These are phyloP conservation scores for Schwanniomyces pseudopolymorphus DNA, from an alignment of 805 yeast species.

Conservation along the genomic window DNA sequence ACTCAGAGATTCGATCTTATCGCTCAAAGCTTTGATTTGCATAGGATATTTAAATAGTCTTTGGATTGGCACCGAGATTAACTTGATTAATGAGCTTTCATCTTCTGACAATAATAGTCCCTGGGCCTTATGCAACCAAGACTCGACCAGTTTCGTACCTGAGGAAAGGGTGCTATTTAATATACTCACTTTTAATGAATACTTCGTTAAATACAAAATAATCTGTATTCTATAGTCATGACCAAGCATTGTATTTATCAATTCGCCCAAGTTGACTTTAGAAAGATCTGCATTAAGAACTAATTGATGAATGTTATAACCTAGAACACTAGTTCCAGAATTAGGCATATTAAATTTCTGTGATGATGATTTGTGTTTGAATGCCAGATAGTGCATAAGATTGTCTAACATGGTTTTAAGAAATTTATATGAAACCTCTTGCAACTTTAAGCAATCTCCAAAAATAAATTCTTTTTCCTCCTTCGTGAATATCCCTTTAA, in stretches of 20 bases:
- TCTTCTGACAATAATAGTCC: constrained; percentile 21
- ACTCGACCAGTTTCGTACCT: constrained; percentile 18
- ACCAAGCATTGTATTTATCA: constrained; percentile 7
- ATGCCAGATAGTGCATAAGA: constrained; percentile 4
- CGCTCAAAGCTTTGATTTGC: constrained; percentile 15
- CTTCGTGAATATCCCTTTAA: constrained; percentile 26
- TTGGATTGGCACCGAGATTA: constrained; percentile 46
- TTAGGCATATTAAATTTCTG: constrained; percentile 3
- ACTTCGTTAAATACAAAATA: constrained; percentile 5
- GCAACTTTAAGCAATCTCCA: constrained; percentile 42
- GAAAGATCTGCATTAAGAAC: constrained; percentile 6
- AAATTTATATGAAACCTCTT: constrained; percentile 23
- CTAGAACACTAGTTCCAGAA: not conserved
- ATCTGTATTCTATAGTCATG: constrained; percentile 2
- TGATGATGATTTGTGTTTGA: constrained; percentile 1
- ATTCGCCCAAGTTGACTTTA: constrained; percentile 9
- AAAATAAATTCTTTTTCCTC: constrained; percentile 40
- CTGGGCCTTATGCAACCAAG: constrained; percentile 32
- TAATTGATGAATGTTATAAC: constrained; percentile 4
- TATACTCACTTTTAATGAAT: constrained; percentile 6
- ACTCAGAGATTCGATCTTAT: constrained; percentile 6
- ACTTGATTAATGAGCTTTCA: constrained; percentile 31
- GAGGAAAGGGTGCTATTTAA: constrained; percentile 18
- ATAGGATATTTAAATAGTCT: constrained; percentile 37
- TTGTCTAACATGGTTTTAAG: constrained; percentile 6